Evolutionary conservation across 192 early-diverging fungal genomes (phyloP), one percentile per base, ranked within the genome.

Genomic region (Coemansia sp.): DNA sequence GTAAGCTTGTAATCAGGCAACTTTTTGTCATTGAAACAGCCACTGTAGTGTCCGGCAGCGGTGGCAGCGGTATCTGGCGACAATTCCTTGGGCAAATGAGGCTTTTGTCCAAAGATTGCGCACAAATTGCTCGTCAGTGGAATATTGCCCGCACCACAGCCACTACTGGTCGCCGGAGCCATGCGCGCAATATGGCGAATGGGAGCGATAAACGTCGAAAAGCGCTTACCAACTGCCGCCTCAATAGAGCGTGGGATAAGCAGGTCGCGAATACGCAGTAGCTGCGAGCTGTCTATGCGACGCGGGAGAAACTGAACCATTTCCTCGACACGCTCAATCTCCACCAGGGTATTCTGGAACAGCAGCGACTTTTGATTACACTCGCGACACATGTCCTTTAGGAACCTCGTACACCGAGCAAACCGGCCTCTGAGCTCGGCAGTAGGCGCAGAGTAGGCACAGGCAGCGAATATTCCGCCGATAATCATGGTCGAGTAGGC

Each of bases 391-490:
- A 72, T 72, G n/a, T 34, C 34, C 41, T 62, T 58, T 15, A 66
- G 61, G 8, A 73, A 69, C 4, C 6, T 40, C 27, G 62, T 33
- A 18, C 57, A 49, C 20, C 33, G 9, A 2, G 66, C 69, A 34
- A 71, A 78, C 12, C 68, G 33, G 1, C 36, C 29, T 24, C 66
- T 75, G 18, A 65, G 69, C 8, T 47, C 41, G 24, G 33, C 27
- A 3, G 72, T 78, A 0, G 80, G 80, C 57, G 80, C 72, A 0
- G 75, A 9, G 57, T 74, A 55, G 9, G 80, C 80, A 43, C 75
- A 78, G 10, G 75, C 80, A 0, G 75, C 80, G 49, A 78, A 71
- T 34, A 77, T 71, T 39, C 80, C 75, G 63, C 80, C 80, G 20
- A 43, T 61, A n/a, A 82, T 68, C 72, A 72, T 74, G 33, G 68